These are phyloP conservation scores for Wickerhamiella vanderwaltii DNA, from an alignment of 805 yeast genomes.

Conservation along the genomic window DNA sequence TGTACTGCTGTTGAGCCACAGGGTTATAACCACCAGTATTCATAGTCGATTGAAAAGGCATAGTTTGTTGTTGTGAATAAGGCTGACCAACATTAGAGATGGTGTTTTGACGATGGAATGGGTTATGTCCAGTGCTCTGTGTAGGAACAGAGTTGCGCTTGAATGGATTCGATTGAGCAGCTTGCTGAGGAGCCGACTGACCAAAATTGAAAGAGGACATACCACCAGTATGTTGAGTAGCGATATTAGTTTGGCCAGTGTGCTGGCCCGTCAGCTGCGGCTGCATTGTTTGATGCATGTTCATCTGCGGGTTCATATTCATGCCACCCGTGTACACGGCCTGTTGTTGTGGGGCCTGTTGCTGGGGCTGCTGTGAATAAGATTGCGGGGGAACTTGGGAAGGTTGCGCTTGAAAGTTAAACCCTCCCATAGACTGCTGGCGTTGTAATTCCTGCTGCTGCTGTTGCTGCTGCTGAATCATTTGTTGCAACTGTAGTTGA, in stretches of 20 bases:
- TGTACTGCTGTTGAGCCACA: background rate
- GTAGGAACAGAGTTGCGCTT: background rate
- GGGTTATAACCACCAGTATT: background rate
- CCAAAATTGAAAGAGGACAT: background rate
- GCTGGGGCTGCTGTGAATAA: background rate
- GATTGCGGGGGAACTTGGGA: conserved; percentile 2
- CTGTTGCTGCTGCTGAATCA: conserved; percentile 18
- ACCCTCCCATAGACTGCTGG: conserved; percentile 16
- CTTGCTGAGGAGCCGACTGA: background rate
- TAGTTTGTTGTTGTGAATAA: too few species aligned
- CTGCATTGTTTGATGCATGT: background rate
- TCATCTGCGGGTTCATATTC: background rate
- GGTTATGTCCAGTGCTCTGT: background rate
- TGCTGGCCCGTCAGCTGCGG: conserved; percentile 7
- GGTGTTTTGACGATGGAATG: background rate
- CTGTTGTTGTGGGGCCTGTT: background rate
- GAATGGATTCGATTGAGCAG: conserved; percentile 3
- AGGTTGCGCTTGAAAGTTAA: conserved; percentile 1
- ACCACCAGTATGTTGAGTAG: conserved; percentile 5
- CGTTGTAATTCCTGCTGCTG: conserved; percentile 22
- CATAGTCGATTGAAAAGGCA: background rate
- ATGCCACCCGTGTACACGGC: background rate
- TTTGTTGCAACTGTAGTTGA: conserved; percentile 23
- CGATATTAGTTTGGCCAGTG: conserved; percentile 5
- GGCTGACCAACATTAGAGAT: too few species aligned